Conservation (phyloP, 768 basidiomycete species). For the Pulveroboletus sp. region DNA sequence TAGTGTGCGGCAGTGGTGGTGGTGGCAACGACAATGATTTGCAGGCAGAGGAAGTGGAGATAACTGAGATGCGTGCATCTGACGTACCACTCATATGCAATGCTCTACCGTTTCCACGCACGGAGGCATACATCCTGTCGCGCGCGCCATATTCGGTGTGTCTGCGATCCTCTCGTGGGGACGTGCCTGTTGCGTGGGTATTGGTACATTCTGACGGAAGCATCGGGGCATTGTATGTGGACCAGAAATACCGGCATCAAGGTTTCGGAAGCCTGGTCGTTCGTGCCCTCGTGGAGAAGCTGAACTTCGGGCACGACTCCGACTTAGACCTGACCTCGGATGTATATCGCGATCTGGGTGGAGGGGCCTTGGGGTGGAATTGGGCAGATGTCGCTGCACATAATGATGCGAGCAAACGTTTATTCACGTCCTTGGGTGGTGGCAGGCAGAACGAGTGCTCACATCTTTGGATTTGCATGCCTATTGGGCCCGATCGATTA, state of each 20-base stretch:
- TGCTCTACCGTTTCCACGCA: conserved; percentile 9
- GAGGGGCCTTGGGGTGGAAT: conserved; percentile 22
- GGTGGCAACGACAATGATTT: not conserved
- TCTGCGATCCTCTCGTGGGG: conserved; percentile 7
- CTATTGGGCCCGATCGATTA: not conserved
- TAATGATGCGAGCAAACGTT: conserved; percentile 6
- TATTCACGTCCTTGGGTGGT: conserved; percentile 10
- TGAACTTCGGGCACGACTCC: conserved; percentile 1
- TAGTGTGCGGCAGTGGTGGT: not conserved
- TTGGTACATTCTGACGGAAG: conserved; percentile 22
- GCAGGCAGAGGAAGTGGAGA: not conserved
- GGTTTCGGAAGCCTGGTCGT: conserved; percentile 15
- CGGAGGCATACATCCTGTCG: conserved; percentile 19
- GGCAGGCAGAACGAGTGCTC: conserved; percentile 3
- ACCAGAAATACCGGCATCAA: conserved; percentile 2
- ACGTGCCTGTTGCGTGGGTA: conserved; percentile 6
- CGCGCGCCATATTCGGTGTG: conserved; percentile 21
- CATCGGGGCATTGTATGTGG: conserved; percentile 12
- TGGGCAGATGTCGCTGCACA: conserved; percentile 13
- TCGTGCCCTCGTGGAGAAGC: conserved; percentile 4
- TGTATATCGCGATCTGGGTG: conserved; percentile 11
- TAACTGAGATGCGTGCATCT: conserved; percentile 7
- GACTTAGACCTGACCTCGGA: not conserved
- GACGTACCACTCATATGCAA: conserved; percentile 14
- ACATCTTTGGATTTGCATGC: conserved; percentile 16